Conservation (phyloP, 306 rosid genomes). For the Quercus suber region DNA sequence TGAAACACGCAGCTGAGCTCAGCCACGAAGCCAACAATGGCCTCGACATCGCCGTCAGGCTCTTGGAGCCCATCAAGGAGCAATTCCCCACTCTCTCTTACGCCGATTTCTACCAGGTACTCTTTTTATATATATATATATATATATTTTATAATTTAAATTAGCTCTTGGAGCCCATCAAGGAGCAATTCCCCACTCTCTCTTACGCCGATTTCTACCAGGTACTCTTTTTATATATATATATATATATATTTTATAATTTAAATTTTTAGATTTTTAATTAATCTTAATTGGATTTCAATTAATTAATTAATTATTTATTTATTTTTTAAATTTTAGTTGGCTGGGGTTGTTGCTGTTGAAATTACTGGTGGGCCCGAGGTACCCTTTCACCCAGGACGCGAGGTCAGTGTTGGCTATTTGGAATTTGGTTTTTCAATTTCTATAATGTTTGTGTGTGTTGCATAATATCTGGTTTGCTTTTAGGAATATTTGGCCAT, state of each 20-base stretch:
- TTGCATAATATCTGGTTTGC: not conserved
- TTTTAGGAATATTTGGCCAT: too few relatives aligned
- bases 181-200: constrained; percentile 68
- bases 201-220: constrained; percentile 86
- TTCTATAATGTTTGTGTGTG: not conserved
- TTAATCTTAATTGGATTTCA: not conserved
- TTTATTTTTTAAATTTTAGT: constrained; percentile 17
- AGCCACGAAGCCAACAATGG: constrained; percentile 84
- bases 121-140: too few relatives aligned
- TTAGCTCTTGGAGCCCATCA: constrained; percentile 79
- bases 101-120: constrained; percentile 92
- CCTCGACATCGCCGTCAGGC: constrained; percentile 86
- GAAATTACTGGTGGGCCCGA: constrained; percentile 98
- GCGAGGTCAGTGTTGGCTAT: constrained; percentile 52
- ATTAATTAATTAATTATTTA: not conserved
- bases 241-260: too few relatives aligned
- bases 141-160: too few relatives aligned
- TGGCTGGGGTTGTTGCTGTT: constrained; percentile 93
- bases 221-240: constrained; percentile 37
- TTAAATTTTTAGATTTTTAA: not conserved
- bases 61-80: constrained; percentile 84
- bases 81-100: constrained; percentile 67
- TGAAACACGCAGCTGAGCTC: constrained; percentile 52
- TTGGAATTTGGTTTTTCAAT: not conserved
- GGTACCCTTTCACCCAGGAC: constrained; percentile 91